Percentiles rank a stretch among this genome's conserved stretches.
phyloP scores from a whole-genome alignment of 2,329 filamentous ascomycete species.

The Penicillium brasilianum region DNA sequence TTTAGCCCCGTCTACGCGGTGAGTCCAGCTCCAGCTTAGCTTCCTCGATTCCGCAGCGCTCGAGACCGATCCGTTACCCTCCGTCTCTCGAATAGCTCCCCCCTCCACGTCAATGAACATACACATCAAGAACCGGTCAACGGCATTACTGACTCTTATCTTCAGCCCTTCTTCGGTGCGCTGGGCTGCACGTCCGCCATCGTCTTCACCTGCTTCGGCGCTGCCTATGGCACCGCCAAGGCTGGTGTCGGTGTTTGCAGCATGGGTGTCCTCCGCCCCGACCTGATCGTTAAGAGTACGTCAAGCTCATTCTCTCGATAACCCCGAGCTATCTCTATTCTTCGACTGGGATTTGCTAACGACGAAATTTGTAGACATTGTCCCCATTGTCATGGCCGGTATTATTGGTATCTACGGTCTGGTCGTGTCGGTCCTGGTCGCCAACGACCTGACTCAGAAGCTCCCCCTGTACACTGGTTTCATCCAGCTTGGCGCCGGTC shows the following conservation, averaged over 20 bases:
- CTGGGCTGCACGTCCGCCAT: slow-evolving; percentile 96
- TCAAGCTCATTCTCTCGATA: slow-evolving; percentile 24
- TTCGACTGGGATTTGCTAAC: slow-evolving; percentile 22
- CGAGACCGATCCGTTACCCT: slow-evolving; percentile 20
- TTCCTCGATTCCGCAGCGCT: slow-evolving; percentile 20
- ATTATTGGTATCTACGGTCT: slow-evolving; percentile 99
- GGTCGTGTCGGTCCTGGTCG: slow-evolving; percentile 85
- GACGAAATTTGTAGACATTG: slow-evolving; percentile 72
- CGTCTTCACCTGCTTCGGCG: slow-evolving; percentile 94
- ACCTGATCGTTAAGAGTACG: slow-evolving; percentile 99
- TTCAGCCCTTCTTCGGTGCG: slow-evolving; percentile 88
- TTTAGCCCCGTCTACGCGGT: slow-evolving; percentile 96
- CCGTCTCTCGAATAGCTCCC: slow-evolving; percentile 14
- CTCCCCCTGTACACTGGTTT: slow-evolving; percentile 79
- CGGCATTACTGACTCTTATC: slow-evolving; percentile 17
- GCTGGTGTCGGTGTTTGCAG: slow-evolving; percentile 97
- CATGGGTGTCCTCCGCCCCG: slow-evolving; percentile 97
- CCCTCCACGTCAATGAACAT: slow-evolving; percentile 12
- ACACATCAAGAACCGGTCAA: slow-evolving; percentile 3
- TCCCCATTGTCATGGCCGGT: slow-evolving; percentile 99
- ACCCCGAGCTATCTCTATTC: no score
- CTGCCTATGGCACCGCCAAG: slow-evolving; percentile 98
- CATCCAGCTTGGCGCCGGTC: slow-evolving; percentile 83
- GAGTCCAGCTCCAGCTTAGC: slow-evolving; percentile 69
- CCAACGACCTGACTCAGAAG: slow-evolving; percentile 74